These are phyloP conservation scores for Trametes sp. DNA, from an alignment of 1,284 basidiomycete species.

Conservation along the genomic window DNA sequence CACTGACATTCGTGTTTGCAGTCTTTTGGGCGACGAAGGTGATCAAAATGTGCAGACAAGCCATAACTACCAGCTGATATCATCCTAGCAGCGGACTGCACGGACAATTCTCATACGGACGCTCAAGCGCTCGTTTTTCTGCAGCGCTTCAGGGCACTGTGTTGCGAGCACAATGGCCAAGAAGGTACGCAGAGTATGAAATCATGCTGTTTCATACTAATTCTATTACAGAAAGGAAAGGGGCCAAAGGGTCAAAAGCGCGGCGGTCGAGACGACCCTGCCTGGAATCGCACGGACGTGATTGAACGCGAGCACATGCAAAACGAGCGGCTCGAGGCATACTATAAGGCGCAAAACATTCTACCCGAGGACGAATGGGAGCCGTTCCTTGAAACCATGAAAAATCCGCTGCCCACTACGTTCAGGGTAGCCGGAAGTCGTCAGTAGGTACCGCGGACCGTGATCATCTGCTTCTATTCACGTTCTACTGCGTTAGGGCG, in stretches of 20 bases:
- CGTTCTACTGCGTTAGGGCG: conserved; percentile 54
- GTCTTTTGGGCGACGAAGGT: no score
- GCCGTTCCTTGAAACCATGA: conserved; percentile 72
- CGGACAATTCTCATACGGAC: no score
- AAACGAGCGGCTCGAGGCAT: conserved; percentile 77
- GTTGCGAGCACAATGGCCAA: conserved; percentile 14
- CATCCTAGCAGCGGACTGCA: no score
- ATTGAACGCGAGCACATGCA: conserved; percentile 68
- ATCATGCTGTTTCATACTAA: background rate
- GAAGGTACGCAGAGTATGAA: conserved; percentile 9
- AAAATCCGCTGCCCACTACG: conserved; percentile 88
- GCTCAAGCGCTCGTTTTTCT: background rate
- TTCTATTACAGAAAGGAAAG: conserved; percentile 21
- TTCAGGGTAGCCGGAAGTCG: conserved; percentile 93
- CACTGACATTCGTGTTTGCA: no score
- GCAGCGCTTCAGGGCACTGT: background rate
- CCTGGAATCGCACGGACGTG: conserved; percentile 40
- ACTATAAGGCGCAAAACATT: conserved; percentile 82
- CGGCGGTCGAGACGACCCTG: conserved; percentile 25
- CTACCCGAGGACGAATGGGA: conserved; percentile 83
- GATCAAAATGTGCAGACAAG: no score
- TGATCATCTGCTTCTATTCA: background rate
- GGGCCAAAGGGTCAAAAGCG: conserved; percentile 21
- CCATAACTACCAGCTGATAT: no score
- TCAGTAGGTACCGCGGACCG: conserved; percentile 60